Base-by-base conservation (phyloP, 2,329 filamentous ascomycete species). In the Thielaviopsis punctulata region DNA sequence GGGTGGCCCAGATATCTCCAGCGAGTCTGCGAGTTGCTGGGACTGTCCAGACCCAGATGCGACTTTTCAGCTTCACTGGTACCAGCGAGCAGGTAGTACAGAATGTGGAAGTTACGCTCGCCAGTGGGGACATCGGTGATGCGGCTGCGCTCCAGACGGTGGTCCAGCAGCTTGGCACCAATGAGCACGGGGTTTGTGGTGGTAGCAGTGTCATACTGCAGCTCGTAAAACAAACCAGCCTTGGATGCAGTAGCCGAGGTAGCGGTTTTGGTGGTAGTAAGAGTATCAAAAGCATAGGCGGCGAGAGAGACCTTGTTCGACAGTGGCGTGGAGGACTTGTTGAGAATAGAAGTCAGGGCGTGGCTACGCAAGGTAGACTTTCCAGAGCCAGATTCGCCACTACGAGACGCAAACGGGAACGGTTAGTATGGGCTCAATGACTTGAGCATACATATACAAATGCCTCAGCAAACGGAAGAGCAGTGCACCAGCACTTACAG, bases 1-100 rank as follows among this genome's bases (percentile, higher is more conserved):
- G 90, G 92, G 60, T 98, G 92, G 2, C 92, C 92, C 3, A 98
- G 76, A 62, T 94, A 98, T 63, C 88, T 85, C 92, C 92, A 98
- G 66, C 92, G 76, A 69, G 87, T 93, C 61, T 82, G 79, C 3
- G 71, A 63, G 5, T 65, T 67, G 5, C 68, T 64, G 2, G 71
- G 65, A 21, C 69, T 68, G 24, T 80, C 76, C 21, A 80, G 70
- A 12, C 78, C 76, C 4, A 98, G 70, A 72, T 98, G 92, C 12
- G 82, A 66, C 71, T 90, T 95, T 65, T 98, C 92, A 3, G 87
- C 86, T 3, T 79, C 74, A 60, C 88, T 95, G 12, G 92, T 96
- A 53, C 92, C 92, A 1, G 90, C 84, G 25, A 98, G 71, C 3
- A 98, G 78, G 64, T 98, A 98, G 70, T 98, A 98, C 8, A 98